Conservation (phyloP, 768 basidiomycete genomes). For the Lentinula edodes region DNA sequence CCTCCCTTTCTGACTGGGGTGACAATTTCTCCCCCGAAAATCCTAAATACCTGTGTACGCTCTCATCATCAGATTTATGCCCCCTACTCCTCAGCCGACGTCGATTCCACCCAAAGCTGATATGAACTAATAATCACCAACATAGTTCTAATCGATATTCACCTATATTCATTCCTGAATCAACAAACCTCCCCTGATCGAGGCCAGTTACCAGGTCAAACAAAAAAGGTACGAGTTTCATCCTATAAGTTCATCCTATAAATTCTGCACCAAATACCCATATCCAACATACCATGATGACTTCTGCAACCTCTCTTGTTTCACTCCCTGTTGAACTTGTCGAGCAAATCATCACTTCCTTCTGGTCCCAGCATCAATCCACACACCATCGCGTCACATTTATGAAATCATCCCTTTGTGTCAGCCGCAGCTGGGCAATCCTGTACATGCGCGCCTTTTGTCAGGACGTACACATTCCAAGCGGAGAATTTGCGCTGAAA, state of each 20-base stretch:
- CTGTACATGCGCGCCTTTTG: neutral
- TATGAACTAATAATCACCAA: no score
- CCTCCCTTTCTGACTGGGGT: no score
- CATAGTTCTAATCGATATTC: no score
- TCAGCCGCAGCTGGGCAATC: neutral
- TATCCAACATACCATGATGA: neutral
- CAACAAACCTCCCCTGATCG: no score
- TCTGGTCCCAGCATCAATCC: neutral
- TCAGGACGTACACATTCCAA: constrained; percentile 2
- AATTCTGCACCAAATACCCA: neutral
- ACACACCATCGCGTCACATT: neutral
- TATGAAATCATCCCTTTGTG: constrained; percentile 4
- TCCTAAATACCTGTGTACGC: no score
- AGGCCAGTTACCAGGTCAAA: no score
- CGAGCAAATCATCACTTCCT: neutral
- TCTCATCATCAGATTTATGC: no score
- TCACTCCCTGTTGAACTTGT: neutral
- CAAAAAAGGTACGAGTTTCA: no score
- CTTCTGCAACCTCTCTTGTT: neutral
- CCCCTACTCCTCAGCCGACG: no score
- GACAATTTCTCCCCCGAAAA: no score
- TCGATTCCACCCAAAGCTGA: no score
- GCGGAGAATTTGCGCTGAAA: neutral
- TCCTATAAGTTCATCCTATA: neutral
- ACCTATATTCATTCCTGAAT: no score